These are phyloP conservation scores for Cryptococcus maquisensis DNA, from an alignment of 1,284 basidiomycete species.

Conservation along the genomic window DNA sequence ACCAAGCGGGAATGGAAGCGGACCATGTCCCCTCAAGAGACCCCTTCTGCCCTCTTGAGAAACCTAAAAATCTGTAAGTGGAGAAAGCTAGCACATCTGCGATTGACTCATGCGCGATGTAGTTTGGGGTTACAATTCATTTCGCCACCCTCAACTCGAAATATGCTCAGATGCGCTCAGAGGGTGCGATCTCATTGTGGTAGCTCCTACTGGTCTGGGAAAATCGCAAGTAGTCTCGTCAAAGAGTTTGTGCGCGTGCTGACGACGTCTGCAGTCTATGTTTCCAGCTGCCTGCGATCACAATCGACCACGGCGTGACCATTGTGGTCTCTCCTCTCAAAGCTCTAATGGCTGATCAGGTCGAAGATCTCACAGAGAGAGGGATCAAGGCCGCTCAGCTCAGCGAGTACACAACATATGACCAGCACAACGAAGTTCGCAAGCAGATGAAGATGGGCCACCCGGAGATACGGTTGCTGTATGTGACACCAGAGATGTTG, in stretches of 20 bases:
- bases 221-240: conserved; percentile 57
- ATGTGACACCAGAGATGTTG: conserved; percentile 74
- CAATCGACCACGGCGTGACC: conserved; percentile 66
- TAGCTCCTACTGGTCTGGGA: conserved; percentile 83
- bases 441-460: conserved; percentile 60
- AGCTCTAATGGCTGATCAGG: conserved; percentile 83
- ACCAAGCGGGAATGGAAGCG: conserved; percentile 30
- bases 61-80: conserved; percentile 39
- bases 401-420: conserved; percentile 60
- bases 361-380: conserved; percentile 59
- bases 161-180: conserved; percentile 65
- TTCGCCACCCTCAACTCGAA: conserved; percentile 70
- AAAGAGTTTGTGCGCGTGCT: background rate
- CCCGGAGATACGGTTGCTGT: conserved; percentile 63
- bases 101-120: background rate
- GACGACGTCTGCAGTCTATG: conserved; percentile 56
- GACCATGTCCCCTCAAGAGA: conserved; percentile 40
- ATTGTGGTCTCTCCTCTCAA: conserved; percentile 74
- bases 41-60: conserved; percentile 23
- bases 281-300: conserved; percentile 78
- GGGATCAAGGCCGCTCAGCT: conserved; percentile 61
- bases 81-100: background rate
- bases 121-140: conserved; percentile 67
- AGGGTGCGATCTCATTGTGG: conserved; percentile 71
- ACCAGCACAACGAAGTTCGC: conserved; percentile 59